phyloP scores from a whole-genome alignment of 2,329 filamentous ascomycete species.

The Nothophaeocryptopus gaeumannii region DNA sequence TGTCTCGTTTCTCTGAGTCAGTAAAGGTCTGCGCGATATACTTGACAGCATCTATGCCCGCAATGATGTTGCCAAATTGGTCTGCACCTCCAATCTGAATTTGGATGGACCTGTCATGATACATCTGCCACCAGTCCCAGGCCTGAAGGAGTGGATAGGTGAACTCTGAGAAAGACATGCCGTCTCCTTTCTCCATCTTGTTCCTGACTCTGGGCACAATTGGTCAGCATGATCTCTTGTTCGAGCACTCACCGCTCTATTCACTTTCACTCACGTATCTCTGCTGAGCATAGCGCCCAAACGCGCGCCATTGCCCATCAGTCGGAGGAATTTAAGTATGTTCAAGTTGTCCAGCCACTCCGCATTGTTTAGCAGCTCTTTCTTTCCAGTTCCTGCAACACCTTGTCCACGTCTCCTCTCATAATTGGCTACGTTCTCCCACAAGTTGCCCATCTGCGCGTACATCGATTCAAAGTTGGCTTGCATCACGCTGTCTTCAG shows the following conservation, averaged over 20 bases:
- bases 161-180: conserved; percentile 93
- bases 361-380: conserved; percentile 74
- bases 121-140: conserved; percentile 95
- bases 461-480: conserved; percentile 68
- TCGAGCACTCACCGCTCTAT: neutral
- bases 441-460: conserved; percentile 68
- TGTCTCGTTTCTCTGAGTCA: conserved; percentile 2
- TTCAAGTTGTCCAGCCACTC: conserved; percentile 73
- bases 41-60: conserved; percentile 83
- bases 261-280: conserved; percentile 66
- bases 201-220: conserved; percentile 62
- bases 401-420: conserved; percentile 63
- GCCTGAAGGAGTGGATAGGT: conserved; percentile 89
- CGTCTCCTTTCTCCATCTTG: conserved; percentile 78
- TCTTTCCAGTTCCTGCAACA: conserved; percentile 62
- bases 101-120: conserved; percentile 64
- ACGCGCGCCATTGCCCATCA: conserved; percentile 70
- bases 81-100: conserved; percentile 94
- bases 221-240: conserved; percentile 6
- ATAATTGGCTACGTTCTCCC: conserved; percentile 67
- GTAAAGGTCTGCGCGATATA: conserved; percentile 57
- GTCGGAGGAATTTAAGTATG: conserved; percentile 70
- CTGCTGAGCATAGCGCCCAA: conserved; percentile 83
- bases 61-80: conserved; percentile 93
- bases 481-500: conserved; percentile 53